These are phyloP conservation scores for Acmispon strigosus DNA, from an alignment of 306 rosid species.

Conservation along the genomic window DNA sequence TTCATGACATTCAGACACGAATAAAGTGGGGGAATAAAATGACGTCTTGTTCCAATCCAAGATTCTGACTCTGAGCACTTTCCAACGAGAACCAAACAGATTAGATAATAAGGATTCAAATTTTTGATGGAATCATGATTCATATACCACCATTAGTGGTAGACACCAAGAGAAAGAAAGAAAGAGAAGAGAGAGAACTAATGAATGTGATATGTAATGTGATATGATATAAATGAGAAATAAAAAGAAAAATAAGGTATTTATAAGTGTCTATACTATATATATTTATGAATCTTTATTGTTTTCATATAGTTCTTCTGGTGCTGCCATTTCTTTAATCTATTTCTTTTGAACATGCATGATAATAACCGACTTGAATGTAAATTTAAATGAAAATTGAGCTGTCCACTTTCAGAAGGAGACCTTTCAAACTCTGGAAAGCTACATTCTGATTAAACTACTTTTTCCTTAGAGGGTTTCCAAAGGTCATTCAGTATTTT, in stretches of 20 bases:
- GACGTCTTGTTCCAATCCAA: conserved; percentile 18
- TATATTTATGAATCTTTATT: too few species aligned
- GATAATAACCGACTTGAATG: not conserved
- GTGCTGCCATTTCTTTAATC: not conserved
- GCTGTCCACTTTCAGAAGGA: conserved; percentile 19
- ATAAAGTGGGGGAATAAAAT: conserved; percentile 14
- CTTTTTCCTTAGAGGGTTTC: conserved; percentile 19
- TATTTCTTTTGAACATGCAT: not conserved
- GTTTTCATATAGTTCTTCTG: conserved; percentile 3
- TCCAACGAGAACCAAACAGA: conserved; percentile 5
- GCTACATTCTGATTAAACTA: not conserved
- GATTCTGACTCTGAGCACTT: not conserved
- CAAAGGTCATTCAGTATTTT: conserved; percentile 21
- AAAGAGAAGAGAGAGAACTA: too few species aligned
- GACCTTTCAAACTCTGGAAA: conserved; percentile 26
- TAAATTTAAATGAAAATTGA: not conserved
- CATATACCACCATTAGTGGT: too few species aligned
- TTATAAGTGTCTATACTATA: too few species aligned
- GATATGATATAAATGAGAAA: too few species aligned
- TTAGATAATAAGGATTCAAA: conserved; percentile 6
- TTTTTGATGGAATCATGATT: too few species aligned
- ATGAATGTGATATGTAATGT: too few species aligned
- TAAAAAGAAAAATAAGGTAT: too few species aligned
- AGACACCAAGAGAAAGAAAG: too few species aligned
- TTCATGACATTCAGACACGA: conserved; percentile 1